Evolutionary conservation across 495 filamentous ascomycete species (phyloP).

Genomic region (Parathielavia hyrcaniae): DNA sequence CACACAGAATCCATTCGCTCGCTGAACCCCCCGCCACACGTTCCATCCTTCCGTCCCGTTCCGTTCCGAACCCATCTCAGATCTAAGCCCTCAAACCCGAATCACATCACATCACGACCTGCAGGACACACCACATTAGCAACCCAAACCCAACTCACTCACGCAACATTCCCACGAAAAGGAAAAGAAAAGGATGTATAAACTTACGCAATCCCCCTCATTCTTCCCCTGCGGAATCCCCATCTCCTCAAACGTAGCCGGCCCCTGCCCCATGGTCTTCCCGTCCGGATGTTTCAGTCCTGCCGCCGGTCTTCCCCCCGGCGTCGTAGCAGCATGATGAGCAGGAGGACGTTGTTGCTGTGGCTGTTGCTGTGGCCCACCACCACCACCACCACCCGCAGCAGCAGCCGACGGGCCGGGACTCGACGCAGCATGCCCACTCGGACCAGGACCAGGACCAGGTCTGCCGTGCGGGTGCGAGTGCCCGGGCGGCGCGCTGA

Average conservation of each 20-base stretch:
- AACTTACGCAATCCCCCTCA: slow-evolving; percentile 84
- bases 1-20: too few species aligned
- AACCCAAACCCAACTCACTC: background rate
- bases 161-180: background rate
- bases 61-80: too few species aligned
- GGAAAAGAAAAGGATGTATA: background rate
- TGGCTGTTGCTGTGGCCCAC: too few species aligned
- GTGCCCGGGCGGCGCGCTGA: slow-evolving; percentile 31
- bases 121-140: background rate
- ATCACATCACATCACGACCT: too few species aligned
- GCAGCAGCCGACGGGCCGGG: background rate
- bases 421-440: background rate
- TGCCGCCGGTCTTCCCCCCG: slow-evolving; percentile 2
- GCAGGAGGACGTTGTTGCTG: slow-evolving; percentile 7
- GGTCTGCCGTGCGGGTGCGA: slow-evolving; percentile 17
- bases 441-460: background rate
- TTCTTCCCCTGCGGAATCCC: slow-evolving; percentile 75
- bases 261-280: slow-evolving; percentile 66
- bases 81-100: too few species aligned
- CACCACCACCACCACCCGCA: too few species aligned
- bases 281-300: slow-evolving; percentile 26
- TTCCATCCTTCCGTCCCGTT: too few species aligned
- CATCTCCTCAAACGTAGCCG: slow-evolving; percentile 98
- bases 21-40: too few species aligned
- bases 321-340: background rate